phyloP scores from a whole-genome alignment of 495 filamentous ascomycete species.

The Usnea hakonensis region DNA sequence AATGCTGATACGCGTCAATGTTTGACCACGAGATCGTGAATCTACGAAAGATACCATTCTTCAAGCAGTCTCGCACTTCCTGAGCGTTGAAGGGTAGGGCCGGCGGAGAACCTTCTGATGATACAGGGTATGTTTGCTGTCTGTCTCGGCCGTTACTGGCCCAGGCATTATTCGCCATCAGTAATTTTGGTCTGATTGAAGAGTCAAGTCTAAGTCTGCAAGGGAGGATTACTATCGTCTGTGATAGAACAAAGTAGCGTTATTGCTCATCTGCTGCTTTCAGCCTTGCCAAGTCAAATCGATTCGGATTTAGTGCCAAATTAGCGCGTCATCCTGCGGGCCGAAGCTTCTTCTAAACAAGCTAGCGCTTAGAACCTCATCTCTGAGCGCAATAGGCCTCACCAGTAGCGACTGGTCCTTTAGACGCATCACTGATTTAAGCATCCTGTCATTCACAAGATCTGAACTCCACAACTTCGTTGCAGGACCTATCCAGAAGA shows the following conservation, averaged over 20 bases:
- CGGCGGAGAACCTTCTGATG: not conserved
- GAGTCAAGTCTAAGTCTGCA: not conserved
- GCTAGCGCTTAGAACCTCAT: slow-evolving; percentile 7
- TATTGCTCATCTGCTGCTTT: not conserved
- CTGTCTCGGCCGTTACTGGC: slow-evolving; percentile 14
- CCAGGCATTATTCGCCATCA: slow-evolving; percentile 21
- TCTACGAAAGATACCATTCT: not conserved
- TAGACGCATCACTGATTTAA: not conserved
- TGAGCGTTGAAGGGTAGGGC: slow-evolving; percentile 39
- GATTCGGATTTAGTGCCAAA: not conserved
- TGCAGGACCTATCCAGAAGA: not conserved
- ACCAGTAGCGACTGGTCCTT: not conserved
- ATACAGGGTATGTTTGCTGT: slow-evolving; percentile 5
- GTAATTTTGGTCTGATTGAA: not conserved
- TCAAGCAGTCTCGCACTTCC: slow-evolving; percentile 39
- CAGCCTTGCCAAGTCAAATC: not conserved
- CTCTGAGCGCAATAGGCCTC: slow-evolving; percentile 11
- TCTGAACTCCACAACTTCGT: not conserved
- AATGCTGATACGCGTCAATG: not conserved
- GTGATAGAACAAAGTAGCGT: too few relatives aligned
- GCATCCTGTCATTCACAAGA: not conserved
- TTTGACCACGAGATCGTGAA: not conserved
- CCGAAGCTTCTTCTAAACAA: slow-evolving; percentile 1
- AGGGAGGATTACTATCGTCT: not conserved
- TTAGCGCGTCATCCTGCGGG: slow-evolving; percentile 2